Evolutionary conservation across 1,139 yeast genomes (phyloP).

Genomic region (Williopsis jadinii): DNA sequence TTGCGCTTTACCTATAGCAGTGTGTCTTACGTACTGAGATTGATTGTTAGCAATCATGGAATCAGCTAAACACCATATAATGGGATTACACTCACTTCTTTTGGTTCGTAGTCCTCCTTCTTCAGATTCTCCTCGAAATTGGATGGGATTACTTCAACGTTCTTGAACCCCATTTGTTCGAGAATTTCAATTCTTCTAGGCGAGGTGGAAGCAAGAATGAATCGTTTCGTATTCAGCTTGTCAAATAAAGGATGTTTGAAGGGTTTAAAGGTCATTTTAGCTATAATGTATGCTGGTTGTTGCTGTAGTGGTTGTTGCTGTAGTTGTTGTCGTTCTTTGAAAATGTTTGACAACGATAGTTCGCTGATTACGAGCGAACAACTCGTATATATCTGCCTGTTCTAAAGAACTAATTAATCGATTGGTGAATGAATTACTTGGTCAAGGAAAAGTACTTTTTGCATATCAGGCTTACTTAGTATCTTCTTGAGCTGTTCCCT

Average conservation of each 20-base stretch:
- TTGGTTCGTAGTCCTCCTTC: slow-evolving; percentile 42
- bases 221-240: slow-evolving; percentile 25
- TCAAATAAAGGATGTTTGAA: slow-evolving; percentile 29
- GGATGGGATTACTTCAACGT: slow-evolving; percentile 45
- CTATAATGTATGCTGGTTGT: too few relatives aligned
- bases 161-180: slow-evolving; percentile 50
- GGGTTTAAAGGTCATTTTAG: slow-evolving; percentile 4
- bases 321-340: too few relatives aligned
- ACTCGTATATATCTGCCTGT: too few relatives aligned
- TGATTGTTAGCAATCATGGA: background rate
- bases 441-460: too few relatives aligned
- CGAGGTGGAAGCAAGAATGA: slow-evolving; percentile 78
- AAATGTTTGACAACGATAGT: too few relatives aligned
- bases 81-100: slow-evolving; percentile 26
- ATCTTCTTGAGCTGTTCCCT: too few relatives aligned
- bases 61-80: too few relatives aligned
- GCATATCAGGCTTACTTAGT: too few relatives aligned
- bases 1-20: slow-evolving; percentile 59
- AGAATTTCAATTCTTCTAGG: slow-evolving; percentile 73
- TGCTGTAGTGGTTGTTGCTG: too few relatives aligned
- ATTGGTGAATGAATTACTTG: too few relatives aligned
- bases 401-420: too few relatives aligned
- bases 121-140: slow-evolving; percentile 68
- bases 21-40: slow-evolving; percentile 53
- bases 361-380: too few relatives aligned